A percentile compares a stretch with the other conserved stretches of the same genome.
These are phyloP conservation scores for Silene latifolia DNA, from an alignment of 148 eudicot genomes.

Conservation along the genomic window DNA sequence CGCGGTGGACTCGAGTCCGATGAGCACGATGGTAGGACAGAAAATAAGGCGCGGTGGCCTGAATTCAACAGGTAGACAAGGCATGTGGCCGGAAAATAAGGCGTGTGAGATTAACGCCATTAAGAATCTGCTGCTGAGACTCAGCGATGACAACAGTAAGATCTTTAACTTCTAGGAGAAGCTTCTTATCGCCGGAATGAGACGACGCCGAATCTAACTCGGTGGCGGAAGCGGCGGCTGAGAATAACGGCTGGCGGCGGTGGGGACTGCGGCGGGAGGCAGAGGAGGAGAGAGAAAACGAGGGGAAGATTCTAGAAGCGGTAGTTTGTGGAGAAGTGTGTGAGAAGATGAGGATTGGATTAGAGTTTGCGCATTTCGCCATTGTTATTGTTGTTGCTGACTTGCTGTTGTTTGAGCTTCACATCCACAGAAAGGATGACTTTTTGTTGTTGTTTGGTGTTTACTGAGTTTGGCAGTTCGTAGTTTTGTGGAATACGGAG, in stretches of 20 bases:
- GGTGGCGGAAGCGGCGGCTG: slow-evolving; percentile 28
- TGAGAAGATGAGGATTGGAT: neutral
- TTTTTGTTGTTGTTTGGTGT: too few species aligned
- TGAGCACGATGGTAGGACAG: too few species aligned
- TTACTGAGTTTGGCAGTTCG: too few species aligned
- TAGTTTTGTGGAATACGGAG: too few species aligned
- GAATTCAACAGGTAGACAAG: too few species aligned
- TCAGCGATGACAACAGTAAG: slow-evolving; percentile 71
- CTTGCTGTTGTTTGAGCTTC: neutral
- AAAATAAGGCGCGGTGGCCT: too few species aligned
- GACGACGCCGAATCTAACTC: slow-evolving; percentile 52
- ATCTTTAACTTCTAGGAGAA: slow-evolving; percentile 69
- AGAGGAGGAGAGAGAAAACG: slow-evolving; percentile 2
- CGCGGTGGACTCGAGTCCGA: too few species aligned
- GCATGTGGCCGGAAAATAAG: too few species aligned
- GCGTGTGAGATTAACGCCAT: slow-evolving; percentile 81
- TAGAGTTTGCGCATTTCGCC: neutral
- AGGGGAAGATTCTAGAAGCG: neutral
- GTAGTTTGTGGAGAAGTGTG: neutral
- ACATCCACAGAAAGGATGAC: neutral
- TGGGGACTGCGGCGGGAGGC: neutral
- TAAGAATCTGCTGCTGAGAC: slow-evolving; percentile 53
- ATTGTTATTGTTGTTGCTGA: too few species aligned
- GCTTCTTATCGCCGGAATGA: slow-evolving; percentile 35
- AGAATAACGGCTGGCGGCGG: slow-evolving; percentile 8